Evolutionary conservation across 2,329 filamentous ascomycete species (phyloP).

Genomic region (Aureobasidium pullulans): DNA sequence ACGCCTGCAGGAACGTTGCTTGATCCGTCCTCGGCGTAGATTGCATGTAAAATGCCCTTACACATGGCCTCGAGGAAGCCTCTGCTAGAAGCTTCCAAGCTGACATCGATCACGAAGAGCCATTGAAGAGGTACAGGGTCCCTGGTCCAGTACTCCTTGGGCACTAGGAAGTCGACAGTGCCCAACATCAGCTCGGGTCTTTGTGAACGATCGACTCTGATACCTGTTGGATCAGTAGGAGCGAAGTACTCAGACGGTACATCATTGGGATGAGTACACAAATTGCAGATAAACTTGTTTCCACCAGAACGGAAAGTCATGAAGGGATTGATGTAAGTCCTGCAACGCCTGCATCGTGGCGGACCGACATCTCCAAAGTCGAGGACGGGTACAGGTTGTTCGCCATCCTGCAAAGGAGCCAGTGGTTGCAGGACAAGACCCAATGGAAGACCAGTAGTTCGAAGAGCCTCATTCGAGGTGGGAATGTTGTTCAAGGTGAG

Average conservation of each 20-base stretch:
- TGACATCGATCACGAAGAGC: slow-evolving; percentile 90
- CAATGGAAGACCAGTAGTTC: slow-evolving; percentile 73
- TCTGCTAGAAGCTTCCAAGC: slow-evolving; percentile 82
- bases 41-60: slow-evolving; percentile 73
- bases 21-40: slow-evolving; percentile 58
- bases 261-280: slow-evolving; percentile 96
- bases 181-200: slow-evolving; percentile 83
- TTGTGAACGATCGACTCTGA: slow-evolving; percentile 79
- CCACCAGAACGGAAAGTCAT: slow-evolving; percentile 95
- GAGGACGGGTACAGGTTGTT: slow-evolving; percentile 79
- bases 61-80: slow-evolving; percentile 88
- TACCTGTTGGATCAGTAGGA: slow-evolving; percentile 77
- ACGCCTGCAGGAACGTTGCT: slow-evolving; percentile 64
- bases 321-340: slow-evolving; percentile 97
- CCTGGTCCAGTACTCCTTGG: slow-evolving; percentile 98
- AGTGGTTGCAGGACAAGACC: slow-evolving; percentile 85
- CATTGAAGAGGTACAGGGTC: slow-evolving; percentile 81
- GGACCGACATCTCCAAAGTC: slow-evolving; percentile 91
- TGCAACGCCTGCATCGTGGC: slow-evolving; percentile 83
- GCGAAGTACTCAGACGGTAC: slow-evolving; percentile 88
- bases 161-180: slow-evolving; percentile 92
- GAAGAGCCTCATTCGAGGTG: slow-evolving; percentile 68
- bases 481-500: slow-evolving; percentile 93
- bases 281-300: slow-evolving; percentile 95
- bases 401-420: slow-evolving; percentile 73